A percentile compares a stretch with the other conserved stretches of the same genome.
These are phyloP conservation scores for Chaetomium tenue DNA, from an alignment of 495 filamentous ascomycete species.

Conservation along the genomic window DNA sequence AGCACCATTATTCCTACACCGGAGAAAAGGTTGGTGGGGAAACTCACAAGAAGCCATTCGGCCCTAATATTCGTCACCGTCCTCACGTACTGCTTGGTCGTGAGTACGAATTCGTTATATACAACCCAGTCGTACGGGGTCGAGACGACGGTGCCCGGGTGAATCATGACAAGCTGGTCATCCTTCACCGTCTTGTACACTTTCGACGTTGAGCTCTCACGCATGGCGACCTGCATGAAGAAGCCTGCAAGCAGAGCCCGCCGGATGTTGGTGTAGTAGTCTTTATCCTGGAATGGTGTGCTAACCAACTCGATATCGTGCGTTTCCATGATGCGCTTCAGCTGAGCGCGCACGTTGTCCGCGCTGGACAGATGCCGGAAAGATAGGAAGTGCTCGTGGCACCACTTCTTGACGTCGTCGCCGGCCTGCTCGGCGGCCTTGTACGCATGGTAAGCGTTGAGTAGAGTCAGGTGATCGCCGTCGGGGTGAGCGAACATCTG, in stretches of 20 bases:
- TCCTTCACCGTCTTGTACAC: constrained; percentile 94
- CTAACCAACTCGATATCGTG: constrained; percentile 79
- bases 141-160: constrained; percentile 82
- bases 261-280: constrained; percentile 96
- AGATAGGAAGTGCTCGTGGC: constrained; percentile 96
- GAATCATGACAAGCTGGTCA: constrained; percentile 82
- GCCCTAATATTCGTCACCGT: constrained; percentile 65
- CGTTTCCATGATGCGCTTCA: constrained; percentile 95
- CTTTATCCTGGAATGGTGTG: constrained; percentile 89
- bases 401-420: constrained; percentile 81
- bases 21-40: not conserved
- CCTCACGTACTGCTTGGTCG: constrained; percentile 86
- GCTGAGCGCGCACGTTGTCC: constrained; percentile 86
- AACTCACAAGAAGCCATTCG: constrained; percentile 87
- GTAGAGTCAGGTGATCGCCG: constrained; percentile 91
- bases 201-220: constrained; percentile 69
- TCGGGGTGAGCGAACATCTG: constrained; percentile 85
- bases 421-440: constrained; percentile 68
- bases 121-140: constrained; percentile 94
- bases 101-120: constrained; percentile 98
- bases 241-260: constrained; percentile 92
- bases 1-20: constrained; percentile 18
- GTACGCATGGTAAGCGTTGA: constrained; percentile 99
- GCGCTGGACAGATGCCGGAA: constrained; percentile 84
- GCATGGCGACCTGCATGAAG: constrained; percentile 99